A percentile compares a stretch with the other conserved stretches of the same genome.
Conservation (phyloP, 1,139 yeast genomes). For the Lodderomyces metapsilosis region DNA sequence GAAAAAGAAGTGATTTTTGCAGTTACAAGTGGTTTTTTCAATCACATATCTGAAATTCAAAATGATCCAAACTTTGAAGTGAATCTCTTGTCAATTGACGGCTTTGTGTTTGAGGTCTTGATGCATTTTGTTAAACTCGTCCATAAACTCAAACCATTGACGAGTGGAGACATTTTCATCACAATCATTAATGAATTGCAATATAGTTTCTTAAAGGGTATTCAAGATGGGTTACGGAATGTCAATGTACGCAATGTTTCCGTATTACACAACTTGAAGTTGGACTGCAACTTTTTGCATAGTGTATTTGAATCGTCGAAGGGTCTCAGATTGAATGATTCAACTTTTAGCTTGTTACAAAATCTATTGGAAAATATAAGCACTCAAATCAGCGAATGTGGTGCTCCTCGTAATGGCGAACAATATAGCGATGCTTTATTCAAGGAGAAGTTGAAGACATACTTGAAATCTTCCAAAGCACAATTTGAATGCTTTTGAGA, state of each 20-base stretch:
- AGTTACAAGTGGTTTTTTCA: slow-evolving; percentile 22
- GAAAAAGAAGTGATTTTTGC: slow-evolving; percentile 23
- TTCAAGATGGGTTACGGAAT: slow-evolving; percentile 32
- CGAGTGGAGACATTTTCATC: slow-evolving; percentile 37
- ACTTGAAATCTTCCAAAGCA: background rate
- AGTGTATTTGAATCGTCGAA: slow-evolving; percentile 41
- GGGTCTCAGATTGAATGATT: slow-evolving; percentile 36
- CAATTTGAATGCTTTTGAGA: slow-evolving; percentile 7
- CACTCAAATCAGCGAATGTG: slow-evolving; percentile 22
- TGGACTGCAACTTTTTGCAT: slow-evolving; percentile 40
- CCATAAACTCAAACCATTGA: slow-evolving; percentile 42
- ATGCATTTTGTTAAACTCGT: slow-evolving; percentile 45
- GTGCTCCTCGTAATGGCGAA: slow-evolving; percentile 18
- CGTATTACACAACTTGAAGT: slow-evolving; percentile 27
- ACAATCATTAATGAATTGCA: slow-evolving; percentile 42
- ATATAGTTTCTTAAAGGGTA: slow-evolving; percentile 32
- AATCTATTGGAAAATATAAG: slow-evolving; percentile 32
- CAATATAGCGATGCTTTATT: slow-evolving; percentile 30
- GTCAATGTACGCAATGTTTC: slow-evolving; percentile 13
- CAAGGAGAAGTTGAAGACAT: slow-evolving; percentile 28
- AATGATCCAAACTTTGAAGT: background rate
- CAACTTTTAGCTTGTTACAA: slow-evolving; percentile 35
- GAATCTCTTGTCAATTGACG: slow-evolving; percentile 30
- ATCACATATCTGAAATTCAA: slow-evolving; percentile 3
- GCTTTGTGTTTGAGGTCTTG: slow-evolving; percentile 39